phyloP scores from a whole-genome alignment of 2,329 filamentous ascomycete genomes.

The Elsinoe batatas region DNA sequence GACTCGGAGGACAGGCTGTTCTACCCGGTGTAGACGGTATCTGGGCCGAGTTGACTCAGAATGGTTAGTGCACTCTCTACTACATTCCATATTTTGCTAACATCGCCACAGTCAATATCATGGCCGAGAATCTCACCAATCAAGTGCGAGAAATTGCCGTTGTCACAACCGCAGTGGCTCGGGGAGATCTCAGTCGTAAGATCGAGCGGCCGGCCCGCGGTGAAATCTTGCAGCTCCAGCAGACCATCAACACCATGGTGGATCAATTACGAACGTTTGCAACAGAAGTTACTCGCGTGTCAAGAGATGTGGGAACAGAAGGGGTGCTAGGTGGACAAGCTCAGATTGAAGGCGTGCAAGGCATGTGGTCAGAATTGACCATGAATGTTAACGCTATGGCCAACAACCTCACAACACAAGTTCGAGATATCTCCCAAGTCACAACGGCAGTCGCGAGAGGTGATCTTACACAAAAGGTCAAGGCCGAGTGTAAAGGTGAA shows the following conservation, averaged over 20 bases:
- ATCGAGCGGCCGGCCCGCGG: conserved; percentile 89
- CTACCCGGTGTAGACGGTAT: conserved; percentile 92
- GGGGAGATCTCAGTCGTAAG: conserved; percentile 89
- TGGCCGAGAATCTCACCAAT: conserved; percentile 96
- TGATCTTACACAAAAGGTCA: conserved; percentile 43
- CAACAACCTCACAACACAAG: conserved; percentile 43
- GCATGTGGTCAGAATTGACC: conserved; percentile 58
- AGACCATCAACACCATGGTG: conserved; percentile 67
- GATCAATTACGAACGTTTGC: conserved; percentile 56
- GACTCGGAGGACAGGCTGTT: conserved; percentile 85
- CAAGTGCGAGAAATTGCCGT: conserved; percentile 97
- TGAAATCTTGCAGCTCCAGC: conserved; percentile 89
- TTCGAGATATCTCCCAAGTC: conserved; percentile 44
- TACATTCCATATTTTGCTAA: conserved; percentile 17
- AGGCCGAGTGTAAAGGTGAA: conserved; percentile 43
- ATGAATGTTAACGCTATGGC: conserved; percentile 47
- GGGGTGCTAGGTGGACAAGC: conserved; percentile 55
- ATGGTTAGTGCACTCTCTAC: conserved; percentile 32
- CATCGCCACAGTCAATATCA: conserved; percentile 64
- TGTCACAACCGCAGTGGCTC: conserved; percentile 89
- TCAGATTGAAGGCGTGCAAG: conserved; percentile 54
- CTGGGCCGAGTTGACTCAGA: conserved; percentile 83
- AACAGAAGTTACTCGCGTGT: conserved; percentile 55
- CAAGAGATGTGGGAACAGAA: conserved; percentile 54
- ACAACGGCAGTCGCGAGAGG: conserved; percentile 44